A percentile compares a stretch with the other conserved stretches of the same genome.
These are phyloP conservation scores for Aspergillus latus DNA, from an alignment of 2,329 filamentous ascomycete species.

Conservation along the genomic window DNA sequence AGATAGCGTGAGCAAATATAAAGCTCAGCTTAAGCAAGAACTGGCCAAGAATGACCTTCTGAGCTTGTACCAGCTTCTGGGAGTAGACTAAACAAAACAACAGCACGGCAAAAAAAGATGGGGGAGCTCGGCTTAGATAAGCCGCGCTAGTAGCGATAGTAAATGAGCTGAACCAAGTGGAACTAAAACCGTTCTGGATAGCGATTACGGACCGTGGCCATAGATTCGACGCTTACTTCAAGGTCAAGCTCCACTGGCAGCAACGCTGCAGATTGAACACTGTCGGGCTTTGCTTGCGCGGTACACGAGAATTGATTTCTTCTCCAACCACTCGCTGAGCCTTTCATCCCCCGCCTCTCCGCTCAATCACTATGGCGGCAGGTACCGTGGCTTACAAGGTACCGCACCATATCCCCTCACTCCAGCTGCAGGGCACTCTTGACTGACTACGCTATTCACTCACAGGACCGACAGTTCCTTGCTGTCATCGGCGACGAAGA, in stretches of 20 bases:
- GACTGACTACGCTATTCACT: slow-evolving; percentile 34
- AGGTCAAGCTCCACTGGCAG: slow-evolving; percentile 2
- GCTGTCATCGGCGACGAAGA: slow-evolving; percentile 97
- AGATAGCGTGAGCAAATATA: not conserved
- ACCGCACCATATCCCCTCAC: slow-evolving; percentile 19
- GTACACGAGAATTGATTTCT: not conserved
- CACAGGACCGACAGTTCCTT: slow-evolving; percentile 84
- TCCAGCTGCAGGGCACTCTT: not conserved
- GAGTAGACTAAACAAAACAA: slow-evolving; percentile 17
- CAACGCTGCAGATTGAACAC: not conserved
- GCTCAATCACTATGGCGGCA: slow-evolving; percentile 56
- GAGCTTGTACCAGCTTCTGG: slow-evolving; percentile 11
- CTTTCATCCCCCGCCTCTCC: not conserved
- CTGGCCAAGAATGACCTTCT: not conserved
- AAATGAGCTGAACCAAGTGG: not conserved
- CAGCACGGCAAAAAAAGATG: slow-evolving; percentile 6
- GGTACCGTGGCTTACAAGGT: slow-evolving; percentile 58
- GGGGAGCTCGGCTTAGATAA: slow-evolving; percentile 20
- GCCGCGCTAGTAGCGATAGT: slow-evolving; percentile 5
- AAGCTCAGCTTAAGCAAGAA: not conserved
- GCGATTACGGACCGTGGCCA: slow-evolving; percentile 2
- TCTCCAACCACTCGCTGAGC: no score
- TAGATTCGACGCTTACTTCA: not conserved
- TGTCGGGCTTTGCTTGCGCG: not conserved
- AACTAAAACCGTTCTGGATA: slow-evolving; percentile 8